phyloP scores from a whole-genome alignment of 2,329 filamentous ascomycete genomes.

The Curvularia hawaiiensis region DNA sequence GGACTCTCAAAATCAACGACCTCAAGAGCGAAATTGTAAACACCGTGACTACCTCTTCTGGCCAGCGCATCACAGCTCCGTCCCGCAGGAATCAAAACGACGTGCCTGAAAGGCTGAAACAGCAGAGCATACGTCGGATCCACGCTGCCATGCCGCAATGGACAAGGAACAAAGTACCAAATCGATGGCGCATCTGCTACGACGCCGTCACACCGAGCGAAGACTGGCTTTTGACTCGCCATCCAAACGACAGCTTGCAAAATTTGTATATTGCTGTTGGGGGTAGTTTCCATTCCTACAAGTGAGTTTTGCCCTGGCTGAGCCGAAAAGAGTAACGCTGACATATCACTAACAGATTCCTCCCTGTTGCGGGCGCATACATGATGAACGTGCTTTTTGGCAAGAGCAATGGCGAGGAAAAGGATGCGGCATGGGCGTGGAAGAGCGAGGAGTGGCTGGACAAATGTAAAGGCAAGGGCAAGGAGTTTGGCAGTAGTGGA shows the following conservation, averaged over 20 bases:
- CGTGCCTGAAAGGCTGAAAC: conserved; percentile 49
- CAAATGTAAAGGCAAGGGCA: conserved; percentile 21
- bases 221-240: conserved; percentile 63
- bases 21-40: conserved; percentile 62
- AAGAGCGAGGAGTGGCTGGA: conserved; percentile 31
- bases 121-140: conserved; percentile 47
- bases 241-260: conserved; percentile 55
- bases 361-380: conserved; percentile 67
- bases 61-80: conserved; percentile 60
- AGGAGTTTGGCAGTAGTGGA: conserved; percentile 25
- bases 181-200: conserved; percentile 59
- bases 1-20: conserved; percentile 65
- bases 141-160: conserved; percentile 41
- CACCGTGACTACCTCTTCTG: conserved; percentile 53
- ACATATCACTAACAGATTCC: conserved; percentile 47
- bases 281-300: conserved; percentile 68
- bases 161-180: conserved; percentile 38
- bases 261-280: conserved; percentile 66
- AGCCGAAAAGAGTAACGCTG: not conserved
- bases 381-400: conserved; percentile 52
- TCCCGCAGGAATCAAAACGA: conserved; percentile 53
- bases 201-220: conserved; percentile 67
- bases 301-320: conserved; percentile 36
- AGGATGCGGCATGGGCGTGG: conserved; percentile 45
- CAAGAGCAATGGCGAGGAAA: conserved; percentile 44